Evolutionary conservation across 495 filamentous ascomycete genomes (phyloP), one percentile per base, ranked within the genome.

Genomic region (Apodospora peruviana): DNA sequence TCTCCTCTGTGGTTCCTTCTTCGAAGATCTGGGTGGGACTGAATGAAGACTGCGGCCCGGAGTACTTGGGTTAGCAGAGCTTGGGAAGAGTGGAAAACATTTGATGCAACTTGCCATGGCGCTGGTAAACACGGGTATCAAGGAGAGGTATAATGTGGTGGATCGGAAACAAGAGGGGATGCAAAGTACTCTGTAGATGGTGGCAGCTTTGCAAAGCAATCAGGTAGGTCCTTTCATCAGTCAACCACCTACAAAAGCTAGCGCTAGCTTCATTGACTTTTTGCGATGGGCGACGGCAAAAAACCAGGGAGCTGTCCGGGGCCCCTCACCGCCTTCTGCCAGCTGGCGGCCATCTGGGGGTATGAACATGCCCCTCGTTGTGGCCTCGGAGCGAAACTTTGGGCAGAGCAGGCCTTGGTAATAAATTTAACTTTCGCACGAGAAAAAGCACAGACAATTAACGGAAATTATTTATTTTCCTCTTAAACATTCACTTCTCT

Each of bases 11-110:
- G 48, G 94, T 91, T 67, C 94, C 93, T 69, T 97, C 90, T 58
- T 86, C 88, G 75, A 98, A 97, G 74, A 98, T 98, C 69, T 98
- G 93, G 42, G 90, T 96, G 57, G 93, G 91, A 71, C 90, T 94
- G 55, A 81, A 81, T 32, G 76, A 79, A 47, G 75, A 67, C 76
- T 77, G 48, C 19, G 45, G 7, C 10, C 11, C 14, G 2, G 3
- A 22, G 48, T 57, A 47, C 17, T 14, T 9, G 12, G 9, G 32
- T 17, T 22, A 37, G 34, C 19, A 12, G 22, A 8, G 29, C 29
- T n/a, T n/a, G n/a, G n/a, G n/a, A n/a, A n/a, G n/a, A 37, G 19
- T 7, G 32, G 32, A 24, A 24, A 37, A 42, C 19, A 25, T 42
- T 3, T 14, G 11, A 14, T 40, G 29, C 19, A 10, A 46, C 44